Evolutionary conservation across 352 stramenopile genomes (phyloP).

Genomic region (Aphanomyces cochlioides): DNA sequence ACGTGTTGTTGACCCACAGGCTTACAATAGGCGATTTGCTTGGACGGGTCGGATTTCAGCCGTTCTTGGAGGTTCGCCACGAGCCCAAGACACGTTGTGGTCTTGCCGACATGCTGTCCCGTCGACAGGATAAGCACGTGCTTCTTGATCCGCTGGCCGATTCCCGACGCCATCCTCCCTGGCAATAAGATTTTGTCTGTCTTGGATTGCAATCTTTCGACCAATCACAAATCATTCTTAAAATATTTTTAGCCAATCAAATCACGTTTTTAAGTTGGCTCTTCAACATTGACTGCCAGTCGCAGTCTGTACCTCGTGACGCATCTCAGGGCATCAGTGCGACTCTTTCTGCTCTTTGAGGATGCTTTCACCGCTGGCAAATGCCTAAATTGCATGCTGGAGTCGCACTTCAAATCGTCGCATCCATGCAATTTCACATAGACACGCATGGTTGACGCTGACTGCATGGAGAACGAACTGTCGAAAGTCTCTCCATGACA

Average conservation of each 20-base stretch:
- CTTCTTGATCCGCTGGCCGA: conserved; percentile 44
- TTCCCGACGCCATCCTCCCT: neutral
- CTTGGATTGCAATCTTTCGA: neutral
- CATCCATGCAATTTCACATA: no score
- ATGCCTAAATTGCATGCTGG: no score
- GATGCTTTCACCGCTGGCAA: no score
- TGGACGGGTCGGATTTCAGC: conserved; percentile 58
- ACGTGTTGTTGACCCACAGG: conserved; percentile 94
- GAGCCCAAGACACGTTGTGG: conserved; percentile 92
- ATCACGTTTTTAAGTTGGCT: neutral
- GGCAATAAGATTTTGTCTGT: neutral
- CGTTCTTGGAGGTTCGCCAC: conserved; percentile 91
- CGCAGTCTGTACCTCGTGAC: no score
- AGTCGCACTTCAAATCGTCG: no score
- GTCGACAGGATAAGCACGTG: conserved; percentile 87
- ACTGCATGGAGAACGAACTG: no score
- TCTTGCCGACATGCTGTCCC: conserved; percentile 97
- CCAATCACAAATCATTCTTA: neutral
- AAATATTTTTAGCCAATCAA: neutral
- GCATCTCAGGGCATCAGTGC: no score
- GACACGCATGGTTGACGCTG: no score
- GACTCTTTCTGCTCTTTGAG: no score
- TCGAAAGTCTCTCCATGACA: no score
- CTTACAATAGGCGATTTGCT: conserved; percentile 91
- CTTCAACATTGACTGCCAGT: no score